A percentile compares a stretch with the other conserved stretches of the same genome.
Conservation (phyloP, 2,329 filamentous ascomycete genomes). For the Venturia asperata region DNA sequence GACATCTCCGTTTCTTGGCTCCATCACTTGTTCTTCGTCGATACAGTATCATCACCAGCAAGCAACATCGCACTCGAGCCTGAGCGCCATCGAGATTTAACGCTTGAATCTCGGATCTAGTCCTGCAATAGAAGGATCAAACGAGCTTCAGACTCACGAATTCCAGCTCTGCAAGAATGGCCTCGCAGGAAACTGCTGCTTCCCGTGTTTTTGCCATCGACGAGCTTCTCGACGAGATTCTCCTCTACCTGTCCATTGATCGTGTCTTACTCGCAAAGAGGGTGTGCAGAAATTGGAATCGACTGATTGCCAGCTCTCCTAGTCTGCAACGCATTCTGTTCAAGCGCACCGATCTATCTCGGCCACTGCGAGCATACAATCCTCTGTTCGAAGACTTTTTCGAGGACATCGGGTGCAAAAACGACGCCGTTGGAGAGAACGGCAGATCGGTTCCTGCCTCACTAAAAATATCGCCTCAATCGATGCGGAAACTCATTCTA, state of each 20-base stretch:
- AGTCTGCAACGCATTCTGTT: constrained; percentile 14
- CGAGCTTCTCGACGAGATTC: constrained; percentile 16
- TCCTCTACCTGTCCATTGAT: constrained; percentile 17
- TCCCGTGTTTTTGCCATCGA: constrained; percentile 12
- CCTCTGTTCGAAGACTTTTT: constrained; percentile 18
- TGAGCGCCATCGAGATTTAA: not conserved
- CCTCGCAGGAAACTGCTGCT: not conserved
- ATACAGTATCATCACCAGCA: not conserved
- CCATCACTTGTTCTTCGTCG: not conserved
- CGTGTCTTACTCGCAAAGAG: constrained; percentile 15
- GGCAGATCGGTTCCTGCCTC: constrained; percentile 6
- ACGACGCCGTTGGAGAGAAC: not conserved
- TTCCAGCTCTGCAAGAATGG: not conserved
- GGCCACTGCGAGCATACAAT: constrained; percentile 9
- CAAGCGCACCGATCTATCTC: constrained; percentile 11
- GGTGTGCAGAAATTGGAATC: constrained; percentile 14
- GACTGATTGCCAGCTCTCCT: constrained; percentile 11
- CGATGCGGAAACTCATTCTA: constrained; percentile 14
- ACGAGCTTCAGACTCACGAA: not conserved
- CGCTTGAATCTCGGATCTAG: too few species aligned
- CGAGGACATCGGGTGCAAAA: constrained; percentile 8
- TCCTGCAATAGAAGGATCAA: too few species aligned
- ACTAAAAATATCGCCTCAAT: constrained; percentile 12
- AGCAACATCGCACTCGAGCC: not conserved
- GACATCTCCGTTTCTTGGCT: not conserved